A percentile compares a stretch with the other conserved stretches of the same genome.
Conservation (phyloP, 495 filamentous ascomycete species). For the Lentithecium fluviatile region DNA sequence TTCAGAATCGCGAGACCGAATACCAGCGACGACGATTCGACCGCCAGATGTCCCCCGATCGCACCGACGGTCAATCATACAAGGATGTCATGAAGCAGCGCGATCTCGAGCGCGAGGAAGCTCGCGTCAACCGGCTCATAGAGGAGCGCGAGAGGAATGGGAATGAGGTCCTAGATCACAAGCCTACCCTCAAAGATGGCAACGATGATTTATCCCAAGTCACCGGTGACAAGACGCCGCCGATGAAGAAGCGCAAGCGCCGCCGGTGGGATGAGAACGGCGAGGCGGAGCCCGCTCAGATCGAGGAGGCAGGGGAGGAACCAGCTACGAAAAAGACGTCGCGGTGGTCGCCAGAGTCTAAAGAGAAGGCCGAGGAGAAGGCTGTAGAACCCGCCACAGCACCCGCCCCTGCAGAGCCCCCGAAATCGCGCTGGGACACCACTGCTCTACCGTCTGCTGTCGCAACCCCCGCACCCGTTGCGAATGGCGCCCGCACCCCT, state of each 20-base stretch:
- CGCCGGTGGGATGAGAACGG: conserved; percentile 78
- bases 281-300: conserved; percentile 4
- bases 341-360: conserved; percentile 17
- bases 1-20: conserved; percentile 89
- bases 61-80: conserved; percentile 79
- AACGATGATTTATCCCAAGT: neutral
- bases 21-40: conserved; percentile 95
- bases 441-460: conserved; percentile 65
- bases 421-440: conserved; percentile 86
- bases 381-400: conserved; percentile 24
- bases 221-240: conserved; percentile 28
- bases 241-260: conserved; percentile 64
- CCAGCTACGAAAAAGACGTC: no score
- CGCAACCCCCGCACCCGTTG: conserved; percentile 78
- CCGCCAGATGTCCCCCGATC: conserved; percentile 76
- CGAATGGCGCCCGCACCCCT: conserved; percentile 81
- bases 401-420: conserved; percentile 52
- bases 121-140: conserved; percentile 78
- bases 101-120: conserved; percentile 92
- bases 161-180: conserved; percentile 41
- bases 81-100: conserved; percentile 86
- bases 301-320: neutral
- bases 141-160: conserved; percentile 69
- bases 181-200: conserved; percentile 33
- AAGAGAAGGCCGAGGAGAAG: conserved; percentile 48